phyloP scores from a whole-genome alignment of 805 yeast species.

The Suhomyces xylopsoci region DNA sequence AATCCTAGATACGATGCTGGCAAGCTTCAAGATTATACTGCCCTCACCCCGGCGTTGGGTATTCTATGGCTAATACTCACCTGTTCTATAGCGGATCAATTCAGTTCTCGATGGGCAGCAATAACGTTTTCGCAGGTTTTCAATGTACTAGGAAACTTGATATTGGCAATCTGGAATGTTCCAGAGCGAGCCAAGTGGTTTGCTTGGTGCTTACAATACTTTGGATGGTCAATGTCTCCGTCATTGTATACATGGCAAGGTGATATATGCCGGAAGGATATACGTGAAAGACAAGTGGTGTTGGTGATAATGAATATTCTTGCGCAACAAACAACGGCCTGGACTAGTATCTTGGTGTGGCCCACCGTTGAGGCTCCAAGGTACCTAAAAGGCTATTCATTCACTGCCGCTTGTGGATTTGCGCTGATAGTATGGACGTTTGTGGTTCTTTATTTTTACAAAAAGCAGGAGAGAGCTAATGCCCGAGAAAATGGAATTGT shows the following conservation, averaged over 20 bases:
- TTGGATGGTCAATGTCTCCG: constrained; percentile 21
- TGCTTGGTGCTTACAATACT: constrained; percentile 22
- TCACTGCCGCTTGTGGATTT: constrained; percentile 13
- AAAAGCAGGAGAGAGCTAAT: constrained; percentile 17
- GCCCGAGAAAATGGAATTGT: constrained; percentile 20
- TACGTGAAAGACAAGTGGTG: constrained; percentile 19
- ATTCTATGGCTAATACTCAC: constrained; percentile 45
- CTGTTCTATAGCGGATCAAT: constrained; percentile 51
- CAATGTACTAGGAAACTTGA: constrained; percentile 19
- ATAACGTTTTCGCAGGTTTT: constrained; percentile 45
- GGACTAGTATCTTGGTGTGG: constrained; percentile 20
- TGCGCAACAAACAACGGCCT: constrained; percentile 20
- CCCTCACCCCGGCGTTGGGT: constrained; percentile 62
- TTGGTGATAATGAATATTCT: constrained; percentile 20
- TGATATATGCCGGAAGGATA: constrained; percentile 20
- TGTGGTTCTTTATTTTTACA: constrained; percentile 20
- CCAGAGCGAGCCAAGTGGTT: constrained; percentile 24
- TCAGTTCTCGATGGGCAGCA: constrained; percentile 50
- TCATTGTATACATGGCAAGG: constrained; percentile 23
- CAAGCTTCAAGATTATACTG: constrained; percentile 43
- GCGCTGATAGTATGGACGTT: constrained; percentile 15
- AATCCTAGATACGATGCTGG: constrained; percentile 8
- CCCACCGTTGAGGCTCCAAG: constrained; percentile 22
- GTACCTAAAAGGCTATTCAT: constrained; percentile 20
- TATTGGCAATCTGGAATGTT: constrained; percentile 23